Evolutionary conservation across 768 basidiomycete genomes (phyloP), one percentile per base, ranked within the genome.

Genomic region (Rubroboletus pulcherrimus): DNA sequence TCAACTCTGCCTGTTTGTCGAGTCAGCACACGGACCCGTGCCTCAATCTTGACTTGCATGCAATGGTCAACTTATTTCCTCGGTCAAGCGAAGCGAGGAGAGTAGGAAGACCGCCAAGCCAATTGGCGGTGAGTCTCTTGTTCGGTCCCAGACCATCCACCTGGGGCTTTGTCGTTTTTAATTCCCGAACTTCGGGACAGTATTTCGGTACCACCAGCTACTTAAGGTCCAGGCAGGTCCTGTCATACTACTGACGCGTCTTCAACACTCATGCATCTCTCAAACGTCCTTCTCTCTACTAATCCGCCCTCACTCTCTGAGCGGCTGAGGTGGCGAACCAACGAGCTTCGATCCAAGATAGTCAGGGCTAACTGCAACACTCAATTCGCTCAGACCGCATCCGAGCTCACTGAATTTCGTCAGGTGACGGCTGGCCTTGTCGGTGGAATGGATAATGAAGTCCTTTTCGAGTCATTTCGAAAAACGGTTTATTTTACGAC

Each of bases 401-500:
- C 44, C 15, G 48, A 61, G 30, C 59, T 61, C 12, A 0, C 29
- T 5, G 35, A 41, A 21, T 61, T 61, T 31, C 59, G 39, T 38
- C 21, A 26, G 49, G 47, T 17, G 11, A 43, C 40, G 2, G 30
- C 49, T 3, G 21, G 45, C 15, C 19, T 21, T 34, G 30, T 55
- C n/a, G 40, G 53, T 46, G 21, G n/a, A 21, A 39, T 30, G 33
- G 40, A 52, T 4, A 45, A 52, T 31, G 38, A 24, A 5, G 5
- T 24, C 19, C 51, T 61, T 31, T 57, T 33, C 24, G 30, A 61
- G 2, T 15, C 38, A 7, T 66, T 61, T 35, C 62, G 34, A 12
- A 29, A 46, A 5, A 53, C 58, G 10, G 65, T 64, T 1, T 41
- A 48, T 10, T 15, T 53, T 24, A 64, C 56, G 19, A 58, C 56